phyloP scores from a whole-genome alignment of 176 grass and related monocot genomes.

The Chloris gayana region DNA sequence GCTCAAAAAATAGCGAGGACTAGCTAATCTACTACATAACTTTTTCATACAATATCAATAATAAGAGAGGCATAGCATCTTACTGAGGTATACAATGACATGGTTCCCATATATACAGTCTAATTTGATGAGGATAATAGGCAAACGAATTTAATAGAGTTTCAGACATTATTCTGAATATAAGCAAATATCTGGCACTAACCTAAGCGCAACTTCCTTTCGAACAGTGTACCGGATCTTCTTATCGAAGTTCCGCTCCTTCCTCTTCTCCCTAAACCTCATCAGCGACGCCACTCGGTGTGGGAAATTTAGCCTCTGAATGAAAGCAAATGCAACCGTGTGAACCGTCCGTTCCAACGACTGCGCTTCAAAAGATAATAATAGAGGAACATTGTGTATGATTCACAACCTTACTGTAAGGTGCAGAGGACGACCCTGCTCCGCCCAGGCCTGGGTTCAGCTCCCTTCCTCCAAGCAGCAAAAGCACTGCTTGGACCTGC shows the following conservation, averaged over 20 bases:
- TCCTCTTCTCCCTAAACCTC: slow-evolving; percentile 98
- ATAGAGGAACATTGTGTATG: neutral
- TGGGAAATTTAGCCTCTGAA: slow-evolving; percentile 88
- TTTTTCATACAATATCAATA: neutral
- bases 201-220: slow-evolving; percentile 97
- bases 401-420: slow-evolving; percentile 72
- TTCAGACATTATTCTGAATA: neutral
- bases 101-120: neutral
- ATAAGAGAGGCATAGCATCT: neutral
- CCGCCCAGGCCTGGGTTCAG: slow-evolving; percentile 53
- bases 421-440: slow-evolving; percentile 55
- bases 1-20: neutral
- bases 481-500: slow-evolving; percentile 95
- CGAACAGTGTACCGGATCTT: slow-evolving; percentile 94
- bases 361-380: neutral
- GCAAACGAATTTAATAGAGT: slow-evolving; percentile 6
- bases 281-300: slow-evolving; percentile 94
- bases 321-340: neutral
- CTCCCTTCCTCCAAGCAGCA: slow-evolving; percentile 93
- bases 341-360: slow-evolving; percentile 31
- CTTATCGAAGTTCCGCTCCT: slow-evolving; percentile 98
- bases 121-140: neutral
- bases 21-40: neutral
- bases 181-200: slow-evolving; percentile 26
- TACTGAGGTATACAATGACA: neutral